phyloP scores from a whole-genome alignment of 2,329 filamentous ascomycete genomes.

The Colletotrichum gigasporum region DNA sequence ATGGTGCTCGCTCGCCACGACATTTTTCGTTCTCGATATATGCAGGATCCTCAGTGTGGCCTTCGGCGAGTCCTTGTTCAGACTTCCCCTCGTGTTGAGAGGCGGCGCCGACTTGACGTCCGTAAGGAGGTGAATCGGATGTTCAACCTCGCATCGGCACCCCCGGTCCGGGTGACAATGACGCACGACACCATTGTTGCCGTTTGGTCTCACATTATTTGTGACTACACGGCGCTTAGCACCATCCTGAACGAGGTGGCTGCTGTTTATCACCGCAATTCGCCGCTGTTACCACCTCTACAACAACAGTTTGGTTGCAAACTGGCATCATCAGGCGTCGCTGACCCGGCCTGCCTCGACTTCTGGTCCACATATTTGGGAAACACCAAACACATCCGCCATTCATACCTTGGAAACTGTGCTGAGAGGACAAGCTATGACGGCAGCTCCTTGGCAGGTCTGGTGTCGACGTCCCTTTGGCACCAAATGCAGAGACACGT shows the following conservation, averaged over 20 bases:
- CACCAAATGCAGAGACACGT: background rate
- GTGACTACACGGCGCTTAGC: constrained; percentile 41
- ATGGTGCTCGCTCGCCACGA: constrained; percentile 23
- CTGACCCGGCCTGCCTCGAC: background rate
- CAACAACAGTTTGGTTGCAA: too few relatives aligned
- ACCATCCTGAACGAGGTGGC: constrained; percentile 39
- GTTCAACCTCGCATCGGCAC: constrained; percentile 37
- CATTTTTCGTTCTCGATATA: constrained; percentile 26
- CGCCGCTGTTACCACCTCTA: background rate
- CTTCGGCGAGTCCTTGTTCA: background rate
- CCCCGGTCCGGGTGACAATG: constrained; percentile 38
- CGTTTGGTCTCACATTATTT: constrained; percentile 43
- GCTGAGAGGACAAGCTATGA: background rate
- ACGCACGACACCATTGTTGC: constrained; percentile 35
- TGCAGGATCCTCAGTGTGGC: background rate
- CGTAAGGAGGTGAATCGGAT: constrained; percentile 33
- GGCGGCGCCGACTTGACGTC: constrained; percentile 17
- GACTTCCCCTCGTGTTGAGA: constrained; percentile 4
- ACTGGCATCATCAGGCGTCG: background rate
- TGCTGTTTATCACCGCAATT: constrained; percentile 30
- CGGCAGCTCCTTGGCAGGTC: background rate
- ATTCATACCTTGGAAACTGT: background rate
- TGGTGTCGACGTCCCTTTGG: background rate
- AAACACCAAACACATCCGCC: background rate
- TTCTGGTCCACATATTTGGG: background rate